Conservation (phyloP, 2,329 filamentous ascomycete genomes). For the Diplodia intermedia region DNA sequence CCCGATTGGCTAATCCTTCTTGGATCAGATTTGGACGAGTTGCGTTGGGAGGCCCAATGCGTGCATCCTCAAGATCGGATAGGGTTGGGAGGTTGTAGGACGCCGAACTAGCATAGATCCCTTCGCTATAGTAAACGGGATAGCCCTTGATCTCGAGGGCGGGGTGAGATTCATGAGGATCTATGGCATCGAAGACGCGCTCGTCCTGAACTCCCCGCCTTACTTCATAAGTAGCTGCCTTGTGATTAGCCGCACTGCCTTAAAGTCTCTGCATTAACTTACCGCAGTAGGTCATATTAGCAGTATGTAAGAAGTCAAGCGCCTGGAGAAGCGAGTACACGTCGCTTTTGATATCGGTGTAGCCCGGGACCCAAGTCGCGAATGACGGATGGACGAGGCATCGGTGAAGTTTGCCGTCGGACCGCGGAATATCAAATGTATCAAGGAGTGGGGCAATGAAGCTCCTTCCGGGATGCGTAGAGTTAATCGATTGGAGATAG, state of each 20-base stretch:
- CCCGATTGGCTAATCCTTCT: background rate
- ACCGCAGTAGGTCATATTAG: background rate
- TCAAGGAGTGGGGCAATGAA: background rate
- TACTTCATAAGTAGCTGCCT: background rate
- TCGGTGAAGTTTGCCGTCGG: background rate
- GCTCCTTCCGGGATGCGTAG: background rate
- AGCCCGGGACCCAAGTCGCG: background rate
- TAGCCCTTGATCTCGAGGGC: background rate
- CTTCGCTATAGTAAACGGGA: background rate
- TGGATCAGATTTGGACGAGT: background rate
- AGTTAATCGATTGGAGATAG: background rate
- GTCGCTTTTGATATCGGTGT: background rate
- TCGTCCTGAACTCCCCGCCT: background rate
- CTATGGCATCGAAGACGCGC: background rate
- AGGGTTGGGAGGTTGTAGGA: background rate
- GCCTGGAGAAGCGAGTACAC: background rate
- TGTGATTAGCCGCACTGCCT: background rate
- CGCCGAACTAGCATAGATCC: background rate
- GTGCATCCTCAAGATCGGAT: background rate
- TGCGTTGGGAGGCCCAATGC: background rate
- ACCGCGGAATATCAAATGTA: conserved; percentile 1
- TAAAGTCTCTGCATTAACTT: background rate
- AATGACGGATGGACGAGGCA: background rate
- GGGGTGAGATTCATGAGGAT: background rate
- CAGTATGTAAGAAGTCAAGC: background rate